Conservation (phyloP, 2,329 filamentous ascomycete genomes). For the Phialophora expanda region DNA sequence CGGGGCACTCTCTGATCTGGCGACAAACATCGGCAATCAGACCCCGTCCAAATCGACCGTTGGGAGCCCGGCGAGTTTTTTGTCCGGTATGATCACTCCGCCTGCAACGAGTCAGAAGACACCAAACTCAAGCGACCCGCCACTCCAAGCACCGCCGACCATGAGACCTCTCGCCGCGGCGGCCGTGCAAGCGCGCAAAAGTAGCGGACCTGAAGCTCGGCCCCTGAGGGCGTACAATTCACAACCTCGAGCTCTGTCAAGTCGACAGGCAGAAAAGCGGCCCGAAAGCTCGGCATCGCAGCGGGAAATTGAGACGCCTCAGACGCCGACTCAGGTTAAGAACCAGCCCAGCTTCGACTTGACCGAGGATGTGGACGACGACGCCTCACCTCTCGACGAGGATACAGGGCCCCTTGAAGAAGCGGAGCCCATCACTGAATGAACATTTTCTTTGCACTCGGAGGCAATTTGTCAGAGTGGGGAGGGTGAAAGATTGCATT, state of each 20-base stretch:
- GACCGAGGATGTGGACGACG: conserved; percentile 56
- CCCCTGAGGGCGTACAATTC: conserved; percentile 36
- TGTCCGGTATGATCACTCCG: conserved; percentile 86
- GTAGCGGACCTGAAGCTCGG: conserved; percentile 26
- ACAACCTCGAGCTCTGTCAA: conserved; percentile 32
- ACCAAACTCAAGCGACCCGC: conserved; percentile 50
- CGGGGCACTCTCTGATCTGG: conserved; percentile 47
- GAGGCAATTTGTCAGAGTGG: neutral
- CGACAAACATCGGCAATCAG: conserved; percentile 41
- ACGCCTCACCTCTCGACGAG: conserved; percentile 34
- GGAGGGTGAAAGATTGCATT: conserved; percentile 2
- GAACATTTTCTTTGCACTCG: conserved; percentile 7
- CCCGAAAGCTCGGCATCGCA: conserved; percentile 36
- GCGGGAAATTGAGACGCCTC: conserved; percentile 33
- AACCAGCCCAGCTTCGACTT: conserved; percentile 59
- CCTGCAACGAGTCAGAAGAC: conserved; percentile 74
- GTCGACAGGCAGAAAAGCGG: conserved; percentile 23
- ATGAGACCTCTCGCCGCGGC: conserved; percentile 38
- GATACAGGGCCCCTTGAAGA: conserved; percentile 16
- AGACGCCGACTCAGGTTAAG: conserved; percentile 45
- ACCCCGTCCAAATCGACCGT: conserved; percentile 66
- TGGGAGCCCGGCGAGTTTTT: conserved; percentile 57
- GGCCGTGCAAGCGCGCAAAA: conserved; percentile 33
- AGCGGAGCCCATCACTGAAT: conserved; percentile 17
- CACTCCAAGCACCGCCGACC: conserved; percentile 44